These are phyloP conservation scores for Backusella sp. DNA, from an alignment of 192 early-diverging fungal genomes.

Conservation along the genomic window DNA sequence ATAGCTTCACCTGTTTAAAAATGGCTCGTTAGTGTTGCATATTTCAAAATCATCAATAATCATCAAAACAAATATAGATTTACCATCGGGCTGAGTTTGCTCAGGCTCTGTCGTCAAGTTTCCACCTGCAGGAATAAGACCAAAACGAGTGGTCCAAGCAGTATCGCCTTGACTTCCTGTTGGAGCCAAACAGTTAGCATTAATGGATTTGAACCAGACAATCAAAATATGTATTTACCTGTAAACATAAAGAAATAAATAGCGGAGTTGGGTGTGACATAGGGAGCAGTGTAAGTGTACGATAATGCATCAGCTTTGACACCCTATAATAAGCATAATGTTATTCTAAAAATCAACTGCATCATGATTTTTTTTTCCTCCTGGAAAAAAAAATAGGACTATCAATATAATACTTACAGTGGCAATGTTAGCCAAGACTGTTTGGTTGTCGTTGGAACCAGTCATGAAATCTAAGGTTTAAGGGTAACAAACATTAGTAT, in stretches of 20 bases:
- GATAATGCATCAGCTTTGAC: conserved; percentile 16
- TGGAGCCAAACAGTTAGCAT: background rate
- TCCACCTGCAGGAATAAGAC: conserved; percentile 28
- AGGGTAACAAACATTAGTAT: background rate
- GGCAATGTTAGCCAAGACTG: conserved; percentile 25
- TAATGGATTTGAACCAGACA: background rate
- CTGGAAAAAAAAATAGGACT: background rate
- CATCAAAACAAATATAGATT: conserved; percentile 1
- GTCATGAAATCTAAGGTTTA: conserved; percentile 40
- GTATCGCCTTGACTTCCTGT: conserved; percentile 10
- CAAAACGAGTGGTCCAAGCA: conserved; percentile 41
- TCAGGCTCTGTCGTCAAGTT: conserved; percentile 1
- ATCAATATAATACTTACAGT: conserved; percentile 19
- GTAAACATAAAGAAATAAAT: conserved; percentile 46
- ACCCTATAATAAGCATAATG: conserved; percentile 8
- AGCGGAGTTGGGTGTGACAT: conserved; percentile 27
- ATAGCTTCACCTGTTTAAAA: background rate
- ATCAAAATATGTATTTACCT: conserved; percentile 15
- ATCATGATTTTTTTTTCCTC: background rate
- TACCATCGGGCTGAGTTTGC: conserved; percentile 24
- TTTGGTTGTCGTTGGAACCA: conserved; percentile 32
- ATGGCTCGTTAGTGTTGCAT: background rate
- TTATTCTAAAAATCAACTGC: background rate
- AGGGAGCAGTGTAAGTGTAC: conserved; percentile 27
- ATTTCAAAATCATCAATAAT: background rate